Base-by-base conservation (phyloP, 164 flowering plant species). In the Macadamia integrifolia region DNA sequence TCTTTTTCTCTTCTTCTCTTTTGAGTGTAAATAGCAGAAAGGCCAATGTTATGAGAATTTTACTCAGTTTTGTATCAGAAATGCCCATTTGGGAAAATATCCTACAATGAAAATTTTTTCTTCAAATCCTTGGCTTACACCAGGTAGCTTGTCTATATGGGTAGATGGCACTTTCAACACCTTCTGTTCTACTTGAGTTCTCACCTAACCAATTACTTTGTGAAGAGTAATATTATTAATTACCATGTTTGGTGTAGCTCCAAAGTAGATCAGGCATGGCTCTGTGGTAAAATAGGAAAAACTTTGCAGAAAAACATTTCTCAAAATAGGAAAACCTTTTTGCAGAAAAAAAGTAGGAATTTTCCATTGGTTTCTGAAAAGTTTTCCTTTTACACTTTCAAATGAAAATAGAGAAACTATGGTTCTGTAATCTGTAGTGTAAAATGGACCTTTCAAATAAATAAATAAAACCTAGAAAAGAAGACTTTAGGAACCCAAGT, bases 21-120 rank as follows among this genome's bases (percentile, higher is more conserved):
- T 12, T 32, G 62, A 60, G 62, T 60, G 62, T 60, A 60, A 31
- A 60, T 60, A 60, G 43, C 62, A 31, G 57, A 60, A 35, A 60
- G 43, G 44, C 62, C 6, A 6, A 30, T 29, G 6, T 58, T 29
- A 1, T 13, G 17, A 32, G 62, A 60, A 60, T 60, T 23, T 23
- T 60, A 32, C 62, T 6, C 14, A 60, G 8, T 60, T 60, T 60
- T 60, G 43, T 31, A 60, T 60, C 62, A 60, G 62, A 31, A 5
- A 28, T 32, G 17, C 62, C 62, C 61, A 6, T 30, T 31, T 29
- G 62, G 62, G 62, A 43, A 35, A 5, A 35, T 60, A 2, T 60
- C 31, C 43, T 60, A 60, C n/a, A 32, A 31, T 12, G 8, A 12
- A 13, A 32, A 5, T 23, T 23, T 23, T 23, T 23, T 12, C 32